Evolutionary conservation across 352 stramenopile species (phyloP), one percentile per base, ranked within the genome.

Genomic region (Phytophthora colocasiae): DNA sequence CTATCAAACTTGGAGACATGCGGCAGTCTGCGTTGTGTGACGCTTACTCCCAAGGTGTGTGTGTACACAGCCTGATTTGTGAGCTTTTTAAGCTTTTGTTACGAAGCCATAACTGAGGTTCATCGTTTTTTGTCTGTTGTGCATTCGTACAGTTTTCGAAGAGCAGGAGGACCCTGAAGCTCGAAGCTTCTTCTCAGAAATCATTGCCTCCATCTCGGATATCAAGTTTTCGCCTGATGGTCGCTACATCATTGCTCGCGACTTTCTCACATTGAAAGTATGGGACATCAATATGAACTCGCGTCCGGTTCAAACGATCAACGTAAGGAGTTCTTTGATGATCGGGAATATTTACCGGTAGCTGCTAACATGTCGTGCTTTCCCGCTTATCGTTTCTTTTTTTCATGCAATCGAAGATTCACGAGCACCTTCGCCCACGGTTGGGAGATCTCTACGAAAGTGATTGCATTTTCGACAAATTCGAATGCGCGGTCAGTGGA

Each of bases 381-480:
- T 11, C 31, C 31, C 10, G 7, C 10, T 11, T 34, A 34, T 34
- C 1, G 31, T 34, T 34, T 32, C 5, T 32, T 32, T 32, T 32
- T 9, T 34, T 34, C 10, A 9, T 34, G 6, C 31, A 34, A 34
- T 34, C 12, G 31, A 10, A 96, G 87, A 94, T 96, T 46, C 95
- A 99, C 66, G 94, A 98, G 49, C 89, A 98, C 47, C 79, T 99
- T 61, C 89, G 89, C 44, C 75, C 86, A 8, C 77, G 90, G 14
- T 73, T 99, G 27, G 81, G 80, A 19, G 89, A 98, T 58, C 64
- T 98, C 5, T 99, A 98, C 75, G 95, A 98, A 54, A 98, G 91
- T 59, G 96, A 99, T 70, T 97, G 88, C 66, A 98, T 99, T 58
- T 99, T 99, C 65, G 96, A 99, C 85, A 99, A 98, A 73, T 99